Conservation (phyloP, 345 rosid species). For the Excoecaria cochinchinensis region DNA sequence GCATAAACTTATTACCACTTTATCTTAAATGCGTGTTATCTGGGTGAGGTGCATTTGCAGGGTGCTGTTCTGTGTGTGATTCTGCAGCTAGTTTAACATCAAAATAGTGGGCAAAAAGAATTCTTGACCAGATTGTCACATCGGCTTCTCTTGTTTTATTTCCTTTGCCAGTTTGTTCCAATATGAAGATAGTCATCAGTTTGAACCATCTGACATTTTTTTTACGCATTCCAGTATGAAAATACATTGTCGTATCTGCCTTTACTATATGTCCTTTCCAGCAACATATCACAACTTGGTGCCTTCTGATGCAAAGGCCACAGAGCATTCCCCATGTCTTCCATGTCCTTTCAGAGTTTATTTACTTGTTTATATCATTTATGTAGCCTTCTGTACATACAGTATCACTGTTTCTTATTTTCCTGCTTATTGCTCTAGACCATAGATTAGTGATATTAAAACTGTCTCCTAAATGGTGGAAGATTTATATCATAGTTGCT, state of each 20-base stretch:
- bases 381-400: background rate
- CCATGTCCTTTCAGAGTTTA: background rate
- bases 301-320: background rate
- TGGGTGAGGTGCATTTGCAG: background rate
- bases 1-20: background rate
- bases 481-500: background rate
- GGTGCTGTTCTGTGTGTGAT: background rate
- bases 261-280: background rate
- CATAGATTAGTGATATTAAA: background rate
- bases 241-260: background rate
- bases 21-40: background rate
- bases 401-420: background rate
- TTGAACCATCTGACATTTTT: background rate
- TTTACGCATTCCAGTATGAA: background rate
- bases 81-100: background rate
- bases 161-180: background rate
- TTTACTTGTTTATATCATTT: background rate
- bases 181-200: background rate
- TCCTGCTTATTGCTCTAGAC: background rate
- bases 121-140: background rate
- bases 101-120: background rate
- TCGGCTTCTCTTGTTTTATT: background rate
- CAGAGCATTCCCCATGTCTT: background rate
- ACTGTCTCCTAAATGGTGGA: background rate
- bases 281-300: background rate